phyloP scores from a whole-genome alignment of 148 eudicot genomes.

The Vaccinium darrowii region DNA sequence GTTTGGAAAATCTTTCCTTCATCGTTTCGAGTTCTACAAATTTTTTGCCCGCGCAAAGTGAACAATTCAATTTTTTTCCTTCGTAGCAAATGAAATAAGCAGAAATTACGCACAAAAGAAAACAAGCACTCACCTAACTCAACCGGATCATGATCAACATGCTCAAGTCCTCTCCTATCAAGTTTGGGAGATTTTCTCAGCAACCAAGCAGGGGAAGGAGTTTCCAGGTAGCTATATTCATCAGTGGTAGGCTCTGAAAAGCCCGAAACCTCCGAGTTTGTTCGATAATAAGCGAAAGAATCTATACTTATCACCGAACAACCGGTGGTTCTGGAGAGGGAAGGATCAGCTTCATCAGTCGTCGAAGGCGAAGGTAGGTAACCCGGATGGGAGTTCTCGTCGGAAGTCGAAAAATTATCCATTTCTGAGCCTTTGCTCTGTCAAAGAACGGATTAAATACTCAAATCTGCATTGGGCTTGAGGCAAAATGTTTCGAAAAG shows the following conservation, averaged over 20 bases:
- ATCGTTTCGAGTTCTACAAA: conserved; percentile 72
- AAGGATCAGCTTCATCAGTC: conserved; percentile 44
- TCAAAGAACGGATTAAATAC: not conserved
- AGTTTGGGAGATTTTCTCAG: conserved; percentile 53
- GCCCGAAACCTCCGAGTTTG: conserved; percentile 62
- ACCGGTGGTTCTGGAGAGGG: conserved; percentile 32
- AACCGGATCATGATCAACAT: conserved; percentile 34
- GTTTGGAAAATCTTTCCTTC: conserved; percentile 96
- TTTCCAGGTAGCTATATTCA: conserved; percentile 43
- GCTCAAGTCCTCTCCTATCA: conserved; percentile 60
- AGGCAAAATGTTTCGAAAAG: not conserved
- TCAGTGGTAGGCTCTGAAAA: conserved; percentile 54
- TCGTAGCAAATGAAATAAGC: not conserved
- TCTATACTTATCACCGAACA: conserved; percentile 44
- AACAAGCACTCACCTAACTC: conserved; percentile 51
- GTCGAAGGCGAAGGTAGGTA: conserved; percentile 44
- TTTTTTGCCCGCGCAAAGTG: not conserved
- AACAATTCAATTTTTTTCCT: not conserved
- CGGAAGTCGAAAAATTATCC: conserved; percentile 37
- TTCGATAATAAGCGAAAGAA: conserved; percentile 54
- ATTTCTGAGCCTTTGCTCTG: conserved; percentile 29
- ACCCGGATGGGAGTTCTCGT: conserved; percentile 48
- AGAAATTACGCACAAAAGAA: not conserved
- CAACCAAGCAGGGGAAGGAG: conserved; percentile 70
- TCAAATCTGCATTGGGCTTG: conserved; percentile 15